Base-by-base conservation (phyloP, 768 basidiomycete genomes). In the Leccinellum albellum region DNA sequence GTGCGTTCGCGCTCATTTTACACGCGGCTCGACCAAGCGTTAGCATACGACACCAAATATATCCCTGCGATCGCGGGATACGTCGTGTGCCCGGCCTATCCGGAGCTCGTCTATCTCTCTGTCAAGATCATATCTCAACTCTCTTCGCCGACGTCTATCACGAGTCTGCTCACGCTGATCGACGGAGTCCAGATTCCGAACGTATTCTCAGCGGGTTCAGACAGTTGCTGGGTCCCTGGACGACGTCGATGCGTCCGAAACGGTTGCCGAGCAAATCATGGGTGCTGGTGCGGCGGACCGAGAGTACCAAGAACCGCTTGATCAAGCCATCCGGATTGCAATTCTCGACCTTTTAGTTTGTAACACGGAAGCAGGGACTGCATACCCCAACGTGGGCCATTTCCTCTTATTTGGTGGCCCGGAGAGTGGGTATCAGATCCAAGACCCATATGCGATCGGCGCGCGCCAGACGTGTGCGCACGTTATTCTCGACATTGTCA, bases 371-470 rank as follows among this genome's bases (percentile, higher is more conserved):
- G 69, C 74, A 0, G 79, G 76, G 46, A 73, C 80, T 9, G 72
- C 83, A 0, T 91, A 84, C 62, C 94, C 94, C 6, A 97, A 94
- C 64, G n/a, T n/a, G n/a, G n/a, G n/a, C n/a, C n/a, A n/a, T n/a
- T n/a, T n/a, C n/a, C n/a, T n/a, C n/a, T n/a, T n/a, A n/a, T n/a
- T n/a, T n/a, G n/a, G n/a, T n/a, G n/a, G n/a, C n/a, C n/a, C n/a
- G n/a, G n/a, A n/a, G n/a, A n/a, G n/a, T n/a, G n/a, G n/a, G n/a
- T n/a, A n/a, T n/a, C n/a, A n/a, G n/a, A n/a, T n/a, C n/a, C n/a
- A n/a, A n/a, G n/a, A n/a, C n/a, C n/a, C n/a, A n/a, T n/a, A n/a
- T n/a, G n/a, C n/a, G n/a, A n/a, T n/a, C n/a, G n/a, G n/a, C n/a
- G n/a, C n/a, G n/a, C n/a, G n/a, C n/a, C n/a, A n/a, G n/a, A n/a